Conservation (phyloP, 2,329 filamentous ascomycete genomes). For the Chaetoscypha palmicola region DNA sequence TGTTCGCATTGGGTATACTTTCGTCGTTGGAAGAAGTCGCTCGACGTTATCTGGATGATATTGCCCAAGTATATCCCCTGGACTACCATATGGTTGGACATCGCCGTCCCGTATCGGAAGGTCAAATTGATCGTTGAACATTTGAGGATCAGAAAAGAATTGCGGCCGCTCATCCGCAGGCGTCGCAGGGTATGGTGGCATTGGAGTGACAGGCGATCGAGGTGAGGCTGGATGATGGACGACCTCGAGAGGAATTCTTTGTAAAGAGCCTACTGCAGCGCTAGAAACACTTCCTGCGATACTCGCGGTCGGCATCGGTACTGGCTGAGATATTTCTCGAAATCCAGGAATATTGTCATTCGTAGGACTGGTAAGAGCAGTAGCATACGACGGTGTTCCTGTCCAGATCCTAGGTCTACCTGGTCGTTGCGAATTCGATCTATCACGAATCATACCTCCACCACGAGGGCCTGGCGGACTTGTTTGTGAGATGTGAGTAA, state of each 20-base stretch:
- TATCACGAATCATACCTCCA: slow-evolving; percentile 26
- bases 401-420: slow-evolving; percentile 19
- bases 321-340: slow-evolving; percentile 7
- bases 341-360: slow-evolving; percentile 17
- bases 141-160: slow-evolving; percentile 3
- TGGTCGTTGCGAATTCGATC: slow-evolving; percentile 15
- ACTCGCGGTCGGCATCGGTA: slow-evolving; percentile 5
- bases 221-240: slow-evolving; percentile 3
- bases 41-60: background rate
- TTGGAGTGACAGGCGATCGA: slow-evolving; percentile 4
- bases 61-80: background rate
- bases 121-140: slow-evolving; percentile 3
- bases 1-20: slow-evolving; percentile 20
- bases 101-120: background rate
- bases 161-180: slow-evolving; percentile 10
- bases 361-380: slow-evolving; percentile 21
- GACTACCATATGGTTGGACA: background rate
- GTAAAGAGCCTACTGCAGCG: slow-evolving; percentile 20
- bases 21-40: slow-evolving; percentile 9
- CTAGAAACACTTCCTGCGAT: slow-evolving; percentile 11
- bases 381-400: slow-evolving; percentile 29
- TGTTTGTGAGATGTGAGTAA: slow-evolving; percentile 37
- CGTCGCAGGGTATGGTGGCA: slow-evolving; percentile 15
- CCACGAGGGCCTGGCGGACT: slow-evolving; percentile 31
- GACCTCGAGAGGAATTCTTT: slow-evolving; percentile 13